Base-by-base conservation (phyloP, 2,329 filamentous ascomycete genomes). In the Neonectria neomacrospora region DNA sequence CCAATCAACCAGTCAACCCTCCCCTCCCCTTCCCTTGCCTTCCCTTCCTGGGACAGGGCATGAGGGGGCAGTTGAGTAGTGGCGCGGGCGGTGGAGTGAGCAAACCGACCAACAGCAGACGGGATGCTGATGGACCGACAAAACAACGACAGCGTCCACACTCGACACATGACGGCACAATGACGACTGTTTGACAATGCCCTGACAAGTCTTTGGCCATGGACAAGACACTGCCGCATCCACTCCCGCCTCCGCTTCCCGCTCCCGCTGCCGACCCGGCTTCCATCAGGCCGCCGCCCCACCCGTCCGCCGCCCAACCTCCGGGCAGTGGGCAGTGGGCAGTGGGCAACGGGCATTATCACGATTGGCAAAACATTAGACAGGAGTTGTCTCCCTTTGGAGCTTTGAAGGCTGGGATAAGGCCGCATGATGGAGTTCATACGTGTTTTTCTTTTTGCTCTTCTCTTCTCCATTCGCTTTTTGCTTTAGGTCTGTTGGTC, bases 391-490 rank as follows among this genome's bases (percentile, higher is more conserved):
- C 48, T 52, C 53, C 37, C 20, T 22, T 61, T 47, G 58, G 45
- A 37, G 26, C 37, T 55, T 61, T 48, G 41, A 61, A 54, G 58
- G 58, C 22, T 61, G 39, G 54, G 47, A 52, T 57, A 48, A 47
- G 52, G 45, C 42, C 52, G 37, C 48, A 61, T 28, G 52, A 61
- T 37, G 52, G 52, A 52, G 52, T 54, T 60, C n/a, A n/a, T 26
- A 30, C 20, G 41, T 64, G 20, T 30, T 37, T 59, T 56, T 56
- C 30, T 52, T 50, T 37, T 51, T 48, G 30, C 18, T 28, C 48
- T 60, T 54, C 32, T 41, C 26, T 34, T 37, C 32, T 32, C 57
- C 48, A 32, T 23, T 63, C 48, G 54, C 50, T 61, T 41, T 16
- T 55, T 37, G 42, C 32, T 56, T 48, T 39, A 39, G 39, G n/a